These are phyloP conservation scores for Wickerhamiella infanticola DNA, from an alignment of 1,139 yeast species.

Conservation along the genomic window DNA sequence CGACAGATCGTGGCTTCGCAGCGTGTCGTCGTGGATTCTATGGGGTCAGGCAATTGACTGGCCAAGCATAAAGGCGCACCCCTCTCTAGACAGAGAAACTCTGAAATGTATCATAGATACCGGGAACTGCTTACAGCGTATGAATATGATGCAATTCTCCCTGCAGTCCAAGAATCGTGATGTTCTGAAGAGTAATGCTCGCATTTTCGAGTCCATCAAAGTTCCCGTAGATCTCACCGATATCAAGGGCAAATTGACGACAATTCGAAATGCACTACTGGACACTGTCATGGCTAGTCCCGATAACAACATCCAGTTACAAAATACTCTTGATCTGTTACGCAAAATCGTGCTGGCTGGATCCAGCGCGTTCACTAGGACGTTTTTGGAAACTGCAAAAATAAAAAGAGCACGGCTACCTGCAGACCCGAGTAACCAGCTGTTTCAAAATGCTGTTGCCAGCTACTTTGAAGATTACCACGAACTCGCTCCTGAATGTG, in stretches of 20 bases:
- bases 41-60: background rate
- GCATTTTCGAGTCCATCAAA: background rate
- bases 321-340: background rate
- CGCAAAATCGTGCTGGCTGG: background rate
- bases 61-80: background rate
- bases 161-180: background rate
- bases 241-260: background rate
- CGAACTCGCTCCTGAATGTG: background rate
- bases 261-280: background rate
- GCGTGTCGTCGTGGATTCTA: background rate
- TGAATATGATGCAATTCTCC: background rate
- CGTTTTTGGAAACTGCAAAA: background rate
- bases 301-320: background rate
- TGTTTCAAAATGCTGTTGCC: background rate
- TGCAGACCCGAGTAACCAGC: too few relatives aligned
- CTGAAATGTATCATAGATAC: background rate
- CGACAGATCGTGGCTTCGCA: constrained; percentile 1
- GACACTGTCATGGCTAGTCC: background rate
- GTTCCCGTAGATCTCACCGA: background rate
- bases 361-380: background rate
- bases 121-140: background rate
- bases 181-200: background rate
- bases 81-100: background rate
- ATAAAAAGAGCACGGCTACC: too few relatives aligned
- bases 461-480: background rate